These are phyloP conservation scores for Calonectria ilicicola DNA, from an alignment of 2,329 filamentous ascomycete species.

Conservation along the genomic window DNA sequence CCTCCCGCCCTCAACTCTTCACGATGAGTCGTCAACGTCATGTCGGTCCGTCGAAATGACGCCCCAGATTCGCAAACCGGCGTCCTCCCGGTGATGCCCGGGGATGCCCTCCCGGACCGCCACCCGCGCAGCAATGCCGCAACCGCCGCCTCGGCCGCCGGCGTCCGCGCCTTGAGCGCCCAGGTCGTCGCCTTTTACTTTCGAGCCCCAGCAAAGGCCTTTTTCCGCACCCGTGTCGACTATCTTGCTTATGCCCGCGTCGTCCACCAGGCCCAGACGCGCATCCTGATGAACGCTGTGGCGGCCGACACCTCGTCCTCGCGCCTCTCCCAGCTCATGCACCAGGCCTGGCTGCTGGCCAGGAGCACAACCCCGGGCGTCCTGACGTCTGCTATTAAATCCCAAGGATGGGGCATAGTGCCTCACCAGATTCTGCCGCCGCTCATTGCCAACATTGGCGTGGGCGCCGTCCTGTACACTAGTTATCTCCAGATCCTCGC, in stretches of 20 bases:
- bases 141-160: slow-evolving; percentile 84
- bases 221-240: slow-evolving; percentile 91
- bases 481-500: slow-evolving; percentile 79
- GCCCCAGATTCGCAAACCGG: slow-evolving; percentile 42
- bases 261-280: slow-evolving; percentile 61
- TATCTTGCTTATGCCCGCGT: slow-evolving; percentile 73
- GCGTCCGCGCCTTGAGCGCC: slow-evolving; percentile 84
- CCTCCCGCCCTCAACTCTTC: slow-evolving; percentile 6
- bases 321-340: slow-evolving; percentile 46
- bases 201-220: slow-evolving; percentile 89
- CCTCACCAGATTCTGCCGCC: slow-evolving; percentile 83
- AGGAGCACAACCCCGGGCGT: slow-evolving; percentile 77
- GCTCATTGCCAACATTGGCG: slow-evolving; percentile 78
- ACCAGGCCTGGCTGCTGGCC: slow-evolving; percentile 62
- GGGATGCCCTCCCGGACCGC: slow-evolving; percentile 57
- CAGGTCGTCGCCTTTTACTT: slow-evolving; percentile 93
- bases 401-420: slow-evolving; percentile 80
- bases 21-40: slow-evolving; percentile 50
- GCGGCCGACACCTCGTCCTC: slow-evolving; percentile 50
- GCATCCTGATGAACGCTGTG: slow-evolving; percentile 51
- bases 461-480: slow-evolving; percentile 81
- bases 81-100: slow-evolving; percentile 59
- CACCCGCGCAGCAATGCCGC: slow-evolving; percentile 66
- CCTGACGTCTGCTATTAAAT: slow-evolving; percentile 73
- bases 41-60: slow-evolving; percentile 50